phyloP scores from a whole-genome alignment of 2,329 filamentous ascomycete species.

The Alternaria consortialis region DNA sequence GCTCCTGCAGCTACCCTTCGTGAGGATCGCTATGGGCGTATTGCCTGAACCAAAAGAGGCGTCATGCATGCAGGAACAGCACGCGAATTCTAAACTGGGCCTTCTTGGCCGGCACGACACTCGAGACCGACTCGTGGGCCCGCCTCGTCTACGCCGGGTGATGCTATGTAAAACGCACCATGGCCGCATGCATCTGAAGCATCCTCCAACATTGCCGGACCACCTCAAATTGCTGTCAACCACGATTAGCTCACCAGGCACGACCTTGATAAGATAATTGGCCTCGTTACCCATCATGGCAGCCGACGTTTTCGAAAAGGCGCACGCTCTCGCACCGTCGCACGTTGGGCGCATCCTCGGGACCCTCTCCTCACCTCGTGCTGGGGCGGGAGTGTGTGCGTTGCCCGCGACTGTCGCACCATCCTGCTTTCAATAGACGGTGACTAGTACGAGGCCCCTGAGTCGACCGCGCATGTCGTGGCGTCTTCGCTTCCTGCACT shows the following conservation, averaged over 20 bases:
- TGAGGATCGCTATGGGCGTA: conserved; percentile 18
- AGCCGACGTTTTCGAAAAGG: conserved; percentile 1
- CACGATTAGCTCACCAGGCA: conserved; percentile 7
- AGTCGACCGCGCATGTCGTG: conserved; percentile 31
- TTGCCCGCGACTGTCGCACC: conserved; percentile 43
- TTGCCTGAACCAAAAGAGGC: conserved; percentile 17
- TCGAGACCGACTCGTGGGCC: conserved; percentile 30
- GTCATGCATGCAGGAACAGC: conserved; percentile 30
- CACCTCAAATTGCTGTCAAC: conserved; percentile 20
- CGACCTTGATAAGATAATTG: not conserved
- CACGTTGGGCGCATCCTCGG: conserved; percentile 11
- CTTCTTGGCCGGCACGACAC: conserved; percentile 22
- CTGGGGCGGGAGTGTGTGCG: conserved; percentile 41
- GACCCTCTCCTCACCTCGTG: conserved; percentile 31
- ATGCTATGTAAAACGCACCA: conserved; percentile 30
- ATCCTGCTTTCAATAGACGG: conserved; percentile 33
- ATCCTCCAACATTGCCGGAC: conserved; percentile 6
- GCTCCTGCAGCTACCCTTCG: not conserved
- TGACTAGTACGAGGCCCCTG: conserved; percentile 28
- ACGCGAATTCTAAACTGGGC: conserved; percentile 25
- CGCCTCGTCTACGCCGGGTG: conserved; percentile 22
- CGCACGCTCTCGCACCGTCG: not conserved
- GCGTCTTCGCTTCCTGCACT: conserved; percentile 38
- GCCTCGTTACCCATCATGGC: conserved; percentile 3
- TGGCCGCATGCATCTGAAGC: conserved; percentile 25